A percentile compares a stretch with the other conserved stretches of the same genome.
Evolutionary conservation across 495 filamentous ascomycete species (phyloP).

Genomic region (Podospora tetraspora): DNA sequence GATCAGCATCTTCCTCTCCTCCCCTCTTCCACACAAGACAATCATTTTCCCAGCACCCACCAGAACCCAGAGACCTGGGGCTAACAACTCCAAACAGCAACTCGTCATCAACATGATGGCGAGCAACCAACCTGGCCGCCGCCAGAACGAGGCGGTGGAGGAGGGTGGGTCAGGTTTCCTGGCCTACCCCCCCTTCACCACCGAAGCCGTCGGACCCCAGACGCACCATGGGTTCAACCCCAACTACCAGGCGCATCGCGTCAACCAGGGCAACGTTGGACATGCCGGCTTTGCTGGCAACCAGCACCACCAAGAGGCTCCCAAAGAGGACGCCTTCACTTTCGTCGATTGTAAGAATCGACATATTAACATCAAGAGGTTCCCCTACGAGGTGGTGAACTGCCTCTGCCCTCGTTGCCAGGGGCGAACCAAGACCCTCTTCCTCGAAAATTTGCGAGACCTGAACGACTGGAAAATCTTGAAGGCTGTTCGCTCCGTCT

Average conservation of each 20-base stretch:
- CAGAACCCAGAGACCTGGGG: background rate
- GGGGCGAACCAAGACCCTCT: background rate
- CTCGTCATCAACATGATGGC: background rate
- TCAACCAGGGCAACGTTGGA: too few relatives aligned
- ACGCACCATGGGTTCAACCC: background rate
- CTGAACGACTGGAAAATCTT: background rate
- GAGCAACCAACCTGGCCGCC: background rate
- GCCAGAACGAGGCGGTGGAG: background rate
- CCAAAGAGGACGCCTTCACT: background rate
- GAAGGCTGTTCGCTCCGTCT: background rate
- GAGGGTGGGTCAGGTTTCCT: background rate
- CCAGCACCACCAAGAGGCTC: background rate
- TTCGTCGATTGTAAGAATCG: background rate
- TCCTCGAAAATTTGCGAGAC: background rate
- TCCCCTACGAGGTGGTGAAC: background rate
- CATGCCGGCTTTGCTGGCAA: background rate
- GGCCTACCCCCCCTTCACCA: background rate
- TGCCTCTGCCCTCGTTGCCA: background rate
- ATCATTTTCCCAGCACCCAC: background rate
- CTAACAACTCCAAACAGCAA: background rate
- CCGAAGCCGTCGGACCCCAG: background rate
- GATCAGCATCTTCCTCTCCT: background rate
- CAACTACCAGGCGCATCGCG: background rate
- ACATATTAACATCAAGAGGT: background rate
- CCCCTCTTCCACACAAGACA: background rate